Base-by-base conservation (phyloP, 495 filamentous ascomycete species). In the Ascodesmis nigricans region DNA sequence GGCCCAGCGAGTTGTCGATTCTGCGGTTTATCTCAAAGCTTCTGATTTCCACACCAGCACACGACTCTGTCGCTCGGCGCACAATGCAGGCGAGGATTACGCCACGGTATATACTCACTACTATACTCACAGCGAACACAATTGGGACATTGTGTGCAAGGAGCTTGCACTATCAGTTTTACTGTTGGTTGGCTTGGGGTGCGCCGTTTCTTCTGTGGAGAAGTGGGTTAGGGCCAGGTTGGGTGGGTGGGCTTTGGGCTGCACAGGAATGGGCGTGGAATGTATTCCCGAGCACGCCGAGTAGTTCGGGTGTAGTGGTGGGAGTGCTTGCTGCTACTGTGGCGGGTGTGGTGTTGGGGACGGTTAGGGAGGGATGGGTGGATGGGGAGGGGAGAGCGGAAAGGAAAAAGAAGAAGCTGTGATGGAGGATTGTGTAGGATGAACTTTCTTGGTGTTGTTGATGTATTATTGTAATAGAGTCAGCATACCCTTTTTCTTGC, bases 231-330 rank as follows among this genome's bases (percentile, higher is more conserved):
- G 75, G 81, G 45, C 80, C 81, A 4, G 40, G 77, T 6, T 45
- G 79, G 25, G 68, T 80, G 43, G 77, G 71, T 49, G 53, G 48
- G 2, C 44, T 81, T 1, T 97, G 84, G 83, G 73, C 61, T 5
- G 61, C 67, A 29, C 87, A 97, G 53, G 87, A 97, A 47, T 84
- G 77, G 80, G 81, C 78, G 6, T 97, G 87, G 87, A 92, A 93
- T 49, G 69, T 80, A 1, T 97, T 73, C 55, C 87, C 87, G n/a
- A 91, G 81, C 52, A 91, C 82, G 17, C 57, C 72, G 33, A 40
- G 48, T 29, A 95, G 84, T 53, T 91, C 82, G 6, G 57, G 58
- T 38, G 63, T 71, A 13, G 84, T 91, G 20, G 77, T 93, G 7
- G 64, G 61, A 6, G 66, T 68, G 14, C 58, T 92, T 33, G 68